Base-by-base conservation (phyloP, 352 stramenopile species). In the Phytopythium litorale region DNA sequence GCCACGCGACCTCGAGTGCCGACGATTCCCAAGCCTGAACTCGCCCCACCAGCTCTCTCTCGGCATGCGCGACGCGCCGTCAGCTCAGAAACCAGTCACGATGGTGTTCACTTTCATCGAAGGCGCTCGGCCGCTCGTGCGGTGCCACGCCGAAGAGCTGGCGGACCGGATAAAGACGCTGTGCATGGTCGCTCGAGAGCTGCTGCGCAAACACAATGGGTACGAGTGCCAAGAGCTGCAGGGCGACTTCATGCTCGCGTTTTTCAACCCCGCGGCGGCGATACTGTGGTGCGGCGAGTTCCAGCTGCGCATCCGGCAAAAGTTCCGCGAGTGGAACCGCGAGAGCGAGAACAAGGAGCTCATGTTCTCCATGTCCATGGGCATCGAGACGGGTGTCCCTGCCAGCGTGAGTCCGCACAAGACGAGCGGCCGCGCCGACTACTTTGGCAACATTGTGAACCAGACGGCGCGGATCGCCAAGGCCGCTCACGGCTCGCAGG, bases 101-200 rank as follows among this genome's bases (percentile, higher is more conserved):
- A 94, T 96, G 84, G 87, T 96, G 25, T 96, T 96, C 51, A 96
- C 87, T 18, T 96, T 94, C 59, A 94, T 96, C 35, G 87, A 96
- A 81, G 84, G 84, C 19, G 84, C 85, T 46, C 80, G 85, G 1
- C 84, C 84, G 11, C 76, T 96, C 13, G 85, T 96, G 64, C 83
- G 87, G 8, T 89, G 73, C 56, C 83, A 96, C 59, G 87, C 87
- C 0, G 84, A 96, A 67, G 80, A 91, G 45, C 78, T 96, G 30
- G 84, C 87, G 15, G 84, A 92, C 53, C 83, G 87, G 0, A 91
- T 96, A 55, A 96, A 96, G 68, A 87, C 71, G 19, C 74, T 95
- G 40, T 95, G 87, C 69, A 82, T 84, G 56, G 72, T 94, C 2
- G 86, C 87, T 21, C 79, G 87, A 7, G 73, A 92, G 61, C 48